Conservation (phyloP, 768 basidiomycete species). For the Pisolithus tinctorius region DNA sequence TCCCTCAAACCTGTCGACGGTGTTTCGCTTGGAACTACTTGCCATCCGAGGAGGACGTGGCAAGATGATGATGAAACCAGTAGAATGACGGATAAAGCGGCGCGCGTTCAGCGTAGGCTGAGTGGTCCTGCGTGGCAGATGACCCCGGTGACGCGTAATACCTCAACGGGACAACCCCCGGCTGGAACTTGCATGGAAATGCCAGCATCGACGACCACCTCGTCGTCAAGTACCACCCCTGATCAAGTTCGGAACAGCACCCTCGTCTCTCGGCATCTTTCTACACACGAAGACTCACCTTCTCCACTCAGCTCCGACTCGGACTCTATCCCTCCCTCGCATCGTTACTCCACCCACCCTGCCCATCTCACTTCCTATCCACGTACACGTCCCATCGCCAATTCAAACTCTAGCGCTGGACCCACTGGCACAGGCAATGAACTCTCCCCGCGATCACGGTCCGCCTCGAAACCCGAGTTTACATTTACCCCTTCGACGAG, state of each 20-base stretch:
- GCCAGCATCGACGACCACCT: conserved; percentile 19
- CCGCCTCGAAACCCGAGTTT: conserved; percentile 29
- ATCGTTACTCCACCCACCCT: conserved; percentile 9
- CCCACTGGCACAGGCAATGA: conserved; percentile 24
- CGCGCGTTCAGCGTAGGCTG: conserved; percentile 36
- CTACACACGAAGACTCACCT: conserved; percentile 53
- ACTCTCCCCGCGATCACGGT: conserved; percentile 17
- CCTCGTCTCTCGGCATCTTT: conserved; percentile 26
- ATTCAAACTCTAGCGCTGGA: neutral
- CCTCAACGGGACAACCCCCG: conserved; percentile 32
- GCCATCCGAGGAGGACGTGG: conserved; percentile 18
- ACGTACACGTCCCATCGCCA: too few species aligned
- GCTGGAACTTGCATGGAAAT: conserved; percentile 5
- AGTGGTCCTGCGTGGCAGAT: conserved; percentile 55
- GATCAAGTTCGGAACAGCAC: conserved; percentile 2
- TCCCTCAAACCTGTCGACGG: conserved; percentile 31
- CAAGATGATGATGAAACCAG: conserved; percentile 20
- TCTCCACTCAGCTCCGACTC: conserved; percentile 70
- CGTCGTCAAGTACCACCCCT: conserved; percentile 11
- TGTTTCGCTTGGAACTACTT: conserved; percentile 31
- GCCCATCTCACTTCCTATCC: conserved; percentile 13
- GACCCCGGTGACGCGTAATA: conserved; percentile 34
- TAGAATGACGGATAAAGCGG: conserved; percentile 20
- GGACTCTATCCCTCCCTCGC: conserved; percentile 28
- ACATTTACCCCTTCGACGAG: conserved; percentile 65